Evolutionary conservation across 345 rosid species (phyloP).

Genomic region (Geranium brycei): DNA sequence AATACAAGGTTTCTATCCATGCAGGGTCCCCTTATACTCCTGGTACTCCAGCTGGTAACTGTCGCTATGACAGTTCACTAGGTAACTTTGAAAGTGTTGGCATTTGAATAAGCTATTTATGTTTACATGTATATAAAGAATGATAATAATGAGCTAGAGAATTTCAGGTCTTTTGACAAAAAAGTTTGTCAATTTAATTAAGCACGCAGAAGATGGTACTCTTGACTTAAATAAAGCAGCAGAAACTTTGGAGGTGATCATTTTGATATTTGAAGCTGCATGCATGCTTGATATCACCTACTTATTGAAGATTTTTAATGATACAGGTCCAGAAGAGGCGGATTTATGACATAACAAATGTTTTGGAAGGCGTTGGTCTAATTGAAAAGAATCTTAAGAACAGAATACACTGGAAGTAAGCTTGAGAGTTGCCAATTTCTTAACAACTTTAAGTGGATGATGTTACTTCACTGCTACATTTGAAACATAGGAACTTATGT

Average conservation of each 20-base stretch:
- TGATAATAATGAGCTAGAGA: constrained; percentile 10
- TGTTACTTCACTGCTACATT: background rate
- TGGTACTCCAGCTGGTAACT: constrained; percentile 67
- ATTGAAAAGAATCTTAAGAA: constrained; percentile 93
- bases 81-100: constrained; percentile 29
- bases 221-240: constrained; percentile 90
- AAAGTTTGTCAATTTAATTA: constrained; percentile 70
- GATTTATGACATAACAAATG: constrained; percentile 97
- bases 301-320: constrained; percentile 5
- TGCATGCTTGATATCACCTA: background rate
- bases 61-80: constrained; percentile 95
- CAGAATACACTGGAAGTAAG: constrained; percentile 90
- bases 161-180: constrained; percentile 76
- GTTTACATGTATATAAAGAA: constrained; percentile 7
- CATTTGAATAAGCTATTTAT: background rate
- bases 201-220: constrained; percentile 77
- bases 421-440: background rate
- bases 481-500: background rate
- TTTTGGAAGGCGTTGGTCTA: constrained; percentile 94
- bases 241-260: constrained; percentile 66
- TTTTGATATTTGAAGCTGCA: background rate
- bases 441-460: constrained; percentile 5
- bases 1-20: constrained; percentile 15
- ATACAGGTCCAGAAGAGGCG: constrained; percentile 83
- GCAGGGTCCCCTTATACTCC: constrained; percentile 81